Evolutionary conservation across 805 yeast genomes (phyloP).

Genomic region (Pichia insulana): DNA sequence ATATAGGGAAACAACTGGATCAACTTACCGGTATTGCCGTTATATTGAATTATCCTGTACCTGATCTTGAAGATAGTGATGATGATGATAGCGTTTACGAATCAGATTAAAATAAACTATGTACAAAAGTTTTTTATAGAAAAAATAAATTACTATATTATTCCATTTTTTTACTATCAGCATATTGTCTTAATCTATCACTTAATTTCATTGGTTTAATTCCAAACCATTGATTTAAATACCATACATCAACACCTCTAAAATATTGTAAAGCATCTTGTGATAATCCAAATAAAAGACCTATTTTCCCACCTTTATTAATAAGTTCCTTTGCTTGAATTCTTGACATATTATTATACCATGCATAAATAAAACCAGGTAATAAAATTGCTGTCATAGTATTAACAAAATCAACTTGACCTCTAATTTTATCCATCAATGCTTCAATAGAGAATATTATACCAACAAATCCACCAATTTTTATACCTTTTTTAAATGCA

Average conservation of each 20-base stretch:
- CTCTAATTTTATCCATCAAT: conserved; percentile 42
- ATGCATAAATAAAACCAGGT: conserved; percentile 46
- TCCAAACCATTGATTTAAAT: conserved; percentile 30
- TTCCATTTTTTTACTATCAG: background rate
- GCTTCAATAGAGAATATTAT: conserved; percentile 57
- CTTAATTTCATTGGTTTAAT: conserved; percentile 19
- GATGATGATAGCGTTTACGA: conserved; percentile 15
- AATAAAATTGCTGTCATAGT: conserved; percentile 51
- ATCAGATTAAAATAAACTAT: background rate
- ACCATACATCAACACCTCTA: conserved; percentile 64
- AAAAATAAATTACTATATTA: too few species aligned
- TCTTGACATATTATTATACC: conserved; percentile 32
- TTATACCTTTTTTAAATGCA: conserved; percentile 38
- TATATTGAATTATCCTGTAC: conserved; percentile 72
- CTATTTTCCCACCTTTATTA: conserved; percentile 48
- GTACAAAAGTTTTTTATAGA: background rate
- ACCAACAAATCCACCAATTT: conserved; percentile 37
- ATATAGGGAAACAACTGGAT: conserved; percentile 81
- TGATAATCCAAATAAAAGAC: conserved; percentile 50
- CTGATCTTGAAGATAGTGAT: conserved; percentile 60
- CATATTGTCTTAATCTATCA: conserved; percentile 15
- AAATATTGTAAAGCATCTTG: conserved; percentile 55
- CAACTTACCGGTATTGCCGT: conserved; percentile 90
- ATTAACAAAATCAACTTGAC: conserved; percentile 46
- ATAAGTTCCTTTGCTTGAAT: conserved; percentile 36